A percentile compares a stretch with the other conserved stretches of the same genome.
Conservation (phyloP, 2,329 filamentous ascomycete species). For the Cyanodermella asteris region DNA sequence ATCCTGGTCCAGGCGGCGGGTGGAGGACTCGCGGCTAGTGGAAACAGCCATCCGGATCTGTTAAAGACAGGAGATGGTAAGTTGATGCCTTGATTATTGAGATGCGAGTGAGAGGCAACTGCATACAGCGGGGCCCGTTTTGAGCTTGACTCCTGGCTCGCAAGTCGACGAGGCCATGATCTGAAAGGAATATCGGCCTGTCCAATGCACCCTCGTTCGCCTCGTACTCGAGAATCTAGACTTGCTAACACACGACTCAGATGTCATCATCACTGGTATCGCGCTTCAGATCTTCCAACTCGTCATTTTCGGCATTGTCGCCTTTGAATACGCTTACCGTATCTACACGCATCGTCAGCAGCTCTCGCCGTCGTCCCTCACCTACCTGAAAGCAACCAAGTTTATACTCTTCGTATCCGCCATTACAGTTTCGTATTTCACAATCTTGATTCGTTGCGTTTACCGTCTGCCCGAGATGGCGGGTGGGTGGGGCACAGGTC, state of each 20-base stretch:
- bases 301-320: slow-evolving; percentile 11
- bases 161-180: too few relatives aligned
- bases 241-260: too few relatives aligned
- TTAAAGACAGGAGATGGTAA: too few relatives aligned
- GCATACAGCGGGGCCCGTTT: too few relatives aligned
- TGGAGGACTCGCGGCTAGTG: slow-evolving; percentile 15
- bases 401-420: slow-evolving; percentile 10
- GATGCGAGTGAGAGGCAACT: slow-evolving; percentile 12
- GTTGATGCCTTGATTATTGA: too few relatives aligned
- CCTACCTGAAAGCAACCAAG: slow-evolving; percentile 6
- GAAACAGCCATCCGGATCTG: slow-evolving; percentile 11
- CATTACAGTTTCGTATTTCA: slow-evolving; percentile 7
- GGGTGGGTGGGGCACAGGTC: slow-evolving; percentile 38
- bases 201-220: too few relatives aligned
- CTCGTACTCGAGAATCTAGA: slow-evolving; percentile 5
- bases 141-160: too few relatives aligned
- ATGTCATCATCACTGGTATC: slow-evolving; percentile 21
- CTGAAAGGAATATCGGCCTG: too few relatives aligned
- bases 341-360: slow-evolving; percentile 4
- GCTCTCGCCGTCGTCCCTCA: slow-evolving; percentile 5
- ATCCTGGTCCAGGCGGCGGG: slow-evolving; percentile 21
- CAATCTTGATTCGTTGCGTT: slow-evolving; percentile 10
- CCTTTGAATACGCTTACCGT: slow-evolving; percentile 9
- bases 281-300: slow-evolving; percentile 18
- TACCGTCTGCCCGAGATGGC: slow-evolving; percentile 39